phyloP scores from a whole-genome alignment of 495 filamentous ascomycete species.

The Aspergillus ostianus region DNA sequence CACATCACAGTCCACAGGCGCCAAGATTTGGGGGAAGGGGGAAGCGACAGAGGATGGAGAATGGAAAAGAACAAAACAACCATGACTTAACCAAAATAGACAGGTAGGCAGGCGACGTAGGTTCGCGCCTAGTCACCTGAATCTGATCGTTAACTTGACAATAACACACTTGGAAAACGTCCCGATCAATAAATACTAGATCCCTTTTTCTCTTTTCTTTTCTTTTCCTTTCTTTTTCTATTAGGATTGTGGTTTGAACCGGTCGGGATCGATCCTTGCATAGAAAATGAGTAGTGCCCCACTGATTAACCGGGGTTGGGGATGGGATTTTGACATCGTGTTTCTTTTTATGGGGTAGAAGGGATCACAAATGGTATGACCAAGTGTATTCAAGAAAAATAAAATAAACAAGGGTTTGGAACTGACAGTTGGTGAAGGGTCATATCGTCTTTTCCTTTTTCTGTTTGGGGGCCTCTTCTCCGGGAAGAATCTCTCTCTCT shows the following conservation, averaged over 20 bases:
- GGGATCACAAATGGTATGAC: neutral
- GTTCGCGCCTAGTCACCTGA: neutral
- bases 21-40: neutral
- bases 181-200: neutral
- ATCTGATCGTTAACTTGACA: neutral
- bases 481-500: no score
- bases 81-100: neutral
- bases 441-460: no score
- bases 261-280: neutral
- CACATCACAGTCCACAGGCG: no score
- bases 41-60: no score
- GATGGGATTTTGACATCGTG: neutral
- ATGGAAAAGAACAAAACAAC: neutral
- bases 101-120: no score
- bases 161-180: neutral
- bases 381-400: no score
- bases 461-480: no score
- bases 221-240: no score
- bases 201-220: neutral
- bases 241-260: neutral
- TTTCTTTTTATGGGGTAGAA: neutral
- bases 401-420: no score
- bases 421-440: no score
- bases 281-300: neutral
- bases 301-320: neutral